Evolutionary conservation across 176 grass and related monocot genomes (phyloP).

Genomic region (Thinopyrum elongatum): DNA sequence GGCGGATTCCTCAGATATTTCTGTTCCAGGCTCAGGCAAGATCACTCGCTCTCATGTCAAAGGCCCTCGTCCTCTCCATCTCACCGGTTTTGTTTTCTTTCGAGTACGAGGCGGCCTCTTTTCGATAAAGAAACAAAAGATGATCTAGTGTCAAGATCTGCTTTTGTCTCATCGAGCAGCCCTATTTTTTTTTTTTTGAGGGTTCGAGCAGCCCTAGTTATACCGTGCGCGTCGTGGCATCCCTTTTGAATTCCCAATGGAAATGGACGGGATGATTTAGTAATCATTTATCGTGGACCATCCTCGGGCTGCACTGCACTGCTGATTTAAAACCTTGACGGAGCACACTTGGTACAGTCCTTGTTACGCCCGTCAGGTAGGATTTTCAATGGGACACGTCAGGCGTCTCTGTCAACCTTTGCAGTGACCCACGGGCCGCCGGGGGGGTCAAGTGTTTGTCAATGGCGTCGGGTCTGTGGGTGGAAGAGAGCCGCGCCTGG

Average conservation of each 20-base stretch:
- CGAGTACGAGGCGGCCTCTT: background rate
- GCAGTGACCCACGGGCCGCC: background rate
- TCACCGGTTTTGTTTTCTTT: background rate
- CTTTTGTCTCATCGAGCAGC: background rate
- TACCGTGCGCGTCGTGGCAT: background rate
- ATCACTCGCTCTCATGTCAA: background rate
- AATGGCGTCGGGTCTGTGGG: background rate
- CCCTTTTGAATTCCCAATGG: background rate
- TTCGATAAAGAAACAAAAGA: background rate
- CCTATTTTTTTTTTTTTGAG: no score
- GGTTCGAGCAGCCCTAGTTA: background rate
- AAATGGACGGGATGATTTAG: background rate
- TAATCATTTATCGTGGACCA: background rate
- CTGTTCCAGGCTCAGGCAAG: background rate
- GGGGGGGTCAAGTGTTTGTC: background rate
- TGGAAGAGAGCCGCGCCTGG: no score
- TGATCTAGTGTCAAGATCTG: background rate
- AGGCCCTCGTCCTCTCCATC: background rate
- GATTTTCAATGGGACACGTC: background rate
- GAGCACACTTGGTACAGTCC: background rate
- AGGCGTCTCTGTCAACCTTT: background rate
- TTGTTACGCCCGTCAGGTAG: background rate
- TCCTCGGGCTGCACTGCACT: background rate
- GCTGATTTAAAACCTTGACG: background rate
- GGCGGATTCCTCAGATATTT: background rate